Base-by-base conservation (phyloP, 164 flowering plant genomes). In the Litsea cubeba region DNA sequence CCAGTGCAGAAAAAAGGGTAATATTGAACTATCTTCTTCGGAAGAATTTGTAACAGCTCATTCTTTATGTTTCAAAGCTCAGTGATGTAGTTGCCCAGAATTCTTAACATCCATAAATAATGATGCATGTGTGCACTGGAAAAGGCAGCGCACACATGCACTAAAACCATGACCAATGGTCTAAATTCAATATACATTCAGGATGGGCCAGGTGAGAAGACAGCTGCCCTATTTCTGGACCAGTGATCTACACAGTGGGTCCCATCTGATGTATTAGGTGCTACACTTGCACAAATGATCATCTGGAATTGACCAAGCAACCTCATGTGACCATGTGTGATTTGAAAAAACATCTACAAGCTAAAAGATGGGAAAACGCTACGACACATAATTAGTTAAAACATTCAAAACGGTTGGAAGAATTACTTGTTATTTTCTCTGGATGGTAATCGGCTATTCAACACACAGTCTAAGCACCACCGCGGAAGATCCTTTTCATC, bases 391-490 rank as follows among this genome's bases (percentile, higher is more conserved):
- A 54, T 20, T 18, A 54, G 5, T 17, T 54, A 20, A 17, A 54
- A 54, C 4, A 15, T 54, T 54, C 20, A 54, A 15, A 54, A 54
- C 5, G 20, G 60, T 12, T 20, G n/a, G 20, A 54, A 70, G 58
- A 76, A 62, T 84, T 90, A 96, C 99, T 96, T 96, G 81, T 90
- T 85, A 79, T 91, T 91, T 83, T 96, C 99, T 84, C 94, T 85
- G 18, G 97, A 89, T 23, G 98, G 99, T 28, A 96, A 75, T 72
- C 93, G 93, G 80, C 90, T 90, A 76, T 90, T 89, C 84, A 96
- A 79, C 40, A 96, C 88, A 76, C 97, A 92, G 63, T 96, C 99
- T 72, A 96, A 75, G 83, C 94, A 91, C 99, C 99, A 96, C 94
- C 87, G 87, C 14, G 99, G 99, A 62, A 96, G 81, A 77, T 94